phyloP scores from a whole-genome alignment of 805 yeast genomes.

The Spathaspora sp. region DNA sequence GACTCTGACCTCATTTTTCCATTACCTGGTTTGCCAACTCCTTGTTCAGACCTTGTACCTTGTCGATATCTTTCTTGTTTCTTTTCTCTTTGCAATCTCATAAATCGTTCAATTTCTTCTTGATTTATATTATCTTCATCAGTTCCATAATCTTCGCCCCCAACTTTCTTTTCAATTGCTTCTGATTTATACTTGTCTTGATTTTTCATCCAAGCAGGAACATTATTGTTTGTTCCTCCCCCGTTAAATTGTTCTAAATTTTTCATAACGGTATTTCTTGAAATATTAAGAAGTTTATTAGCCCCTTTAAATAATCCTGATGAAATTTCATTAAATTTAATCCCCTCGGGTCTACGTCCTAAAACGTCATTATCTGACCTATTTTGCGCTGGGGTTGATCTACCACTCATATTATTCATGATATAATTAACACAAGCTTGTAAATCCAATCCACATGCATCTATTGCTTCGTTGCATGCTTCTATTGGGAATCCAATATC shows the following conservation, averaged over 20 bases:
- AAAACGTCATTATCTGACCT: constrained; percentile 1
- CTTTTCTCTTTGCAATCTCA: constrained; percentile 33
- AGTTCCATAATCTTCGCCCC: constrained; percentile 43
- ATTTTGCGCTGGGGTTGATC: constrained; percentile 2
- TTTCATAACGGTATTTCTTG: constrained; percentile 56
- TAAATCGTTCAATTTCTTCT: constrained; percentile 37
- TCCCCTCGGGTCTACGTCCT: constrained; percentile 12
- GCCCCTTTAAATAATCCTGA: constrained; percentile 58
- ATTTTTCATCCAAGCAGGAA: constrained; percentile 77
- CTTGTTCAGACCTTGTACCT: no score
- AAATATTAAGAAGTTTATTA: constrained; percentile 52
- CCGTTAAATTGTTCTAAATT: constrained; percentile 57
- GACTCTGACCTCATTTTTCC: background rate
- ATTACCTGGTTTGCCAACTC: background rate
- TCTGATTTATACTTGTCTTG: constrained; percentile 45
- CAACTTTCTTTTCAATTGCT: constrained; percentile 29
- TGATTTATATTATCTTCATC: constrained; percentile 45
- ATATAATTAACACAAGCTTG: constrained; percentile 63
- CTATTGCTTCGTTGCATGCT: constrained; percentile 58
- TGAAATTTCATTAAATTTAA: constrained; percentile 50
- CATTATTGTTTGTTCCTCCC: constrained; percentile 18
- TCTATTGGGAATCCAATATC: constrained; percentile 77
- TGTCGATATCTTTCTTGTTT: constrained; percentile 29
- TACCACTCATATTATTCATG: constrained; percentile 45
- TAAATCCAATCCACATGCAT: constrained; percentile 54